These are phyloP conservation scores for Ogataea pilisensis DNA, from an alignment of 805 yeast genomes.

Conservation along the genomic window DNA sequence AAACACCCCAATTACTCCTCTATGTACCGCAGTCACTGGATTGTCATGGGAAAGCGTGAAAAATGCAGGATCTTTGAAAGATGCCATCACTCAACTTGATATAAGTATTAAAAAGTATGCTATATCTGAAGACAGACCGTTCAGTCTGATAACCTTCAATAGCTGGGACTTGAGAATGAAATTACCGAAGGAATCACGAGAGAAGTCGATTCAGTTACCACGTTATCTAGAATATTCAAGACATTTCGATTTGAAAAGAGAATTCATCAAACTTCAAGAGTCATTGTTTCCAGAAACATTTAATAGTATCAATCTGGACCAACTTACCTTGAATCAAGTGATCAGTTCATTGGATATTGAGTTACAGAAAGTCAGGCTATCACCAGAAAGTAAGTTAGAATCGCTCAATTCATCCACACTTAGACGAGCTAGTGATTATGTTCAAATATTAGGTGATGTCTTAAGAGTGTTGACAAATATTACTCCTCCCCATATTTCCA, in stretches of 20 bases:
- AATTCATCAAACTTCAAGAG: constrained; percentile 67
- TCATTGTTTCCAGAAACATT: constrained; percentile 51
- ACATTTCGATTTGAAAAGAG: constrained; percentile 71
- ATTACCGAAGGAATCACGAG: constrained; percentile 77
- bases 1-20: constrained; percentile 62
- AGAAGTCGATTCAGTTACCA: constrained; percentile 68
- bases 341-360: constrained; percentile 20
- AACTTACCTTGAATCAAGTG: constrained; percentile 17
- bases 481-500: constrained; percentile 46
- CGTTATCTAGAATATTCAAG: constrained; percentile 70
- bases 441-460: constrained; percentile 40
- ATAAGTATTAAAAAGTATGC: constrained; percentile 41
- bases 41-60: constrained; percentile 60
- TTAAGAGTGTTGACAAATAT: constrained; percentile 45
- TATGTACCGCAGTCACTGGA: constrained; percentile 47
- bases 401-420: constrained; percentile 28
- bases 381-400: constrained; percentile 7
- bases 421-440: constrained; percentile 44
- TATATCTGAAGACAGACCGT: constrained; percentile 41
- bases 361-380: constrained; percentile 16
- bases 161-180: constrained; percentile 72
- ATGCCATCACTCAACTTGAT: constrained; percentile 57
- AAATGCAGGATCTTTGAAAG: constrained; percentile 55
- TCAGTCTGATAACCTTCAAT: constrained; percentile 63
- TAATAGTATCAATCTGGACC: constrained; percentile 29